Evolutionary conservation across 306 rosid species (phyloP).

Genomic region (Casuarina cunninghamiana): DNA sequence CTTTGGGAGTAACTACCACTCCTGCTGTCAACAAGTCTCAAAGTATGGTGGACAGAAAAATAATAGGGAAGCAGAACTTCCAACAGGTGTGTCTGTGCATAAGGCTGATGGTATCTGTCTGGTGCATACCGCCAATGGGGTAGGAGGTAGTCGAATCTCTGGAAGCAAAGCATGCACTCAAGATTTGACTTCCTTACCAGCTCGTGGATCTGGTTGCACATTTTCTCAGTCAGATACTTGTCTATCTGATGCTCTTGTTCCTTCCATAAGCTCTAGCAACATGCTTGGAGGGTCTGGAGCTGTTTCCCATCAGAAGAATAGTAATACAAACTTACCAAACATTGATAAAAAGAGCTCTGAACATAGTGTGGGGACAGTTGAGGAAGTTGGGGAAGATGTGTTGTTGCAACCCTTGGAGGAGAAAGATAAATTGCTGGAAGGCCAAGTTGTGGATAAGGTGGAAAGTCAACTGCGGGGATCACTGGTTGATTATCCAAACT

Average conservation of each 20-base stretch:
- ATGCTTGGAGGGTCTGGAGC: constrained; percentile 35
- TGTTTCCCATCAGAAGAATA: constrained; percentile 38
- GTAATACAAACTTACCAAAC: constrained; percentile 33
- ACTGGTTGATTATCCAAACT: constrained; percentile 23
- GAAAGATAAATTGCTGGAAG: constrained; percentile 32
- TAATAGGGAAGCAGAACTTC: constrained; percentile 19
- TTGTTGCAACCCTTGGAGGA: constrained; percentile 31
- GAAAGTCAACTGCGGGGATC: constrained; percentile 34
- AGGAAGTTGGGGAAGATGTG: constrained; percentile 32
- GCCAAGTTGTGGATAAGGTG: constrained; percentile 23
- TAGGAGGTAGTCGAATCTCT: constrained; percentile 30
- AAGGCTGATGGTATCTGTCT: constrained; percentile 6
- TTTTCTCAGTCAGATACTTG: constrained; percentile 36
- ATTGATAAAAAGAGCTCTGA: constrained; percentile 38
- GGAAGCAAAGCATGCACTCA: constrained; percentile 27
- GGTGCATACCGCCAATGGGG: constrained; percentile 22
- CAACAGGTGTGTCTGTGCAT: constrained; percentile 18
- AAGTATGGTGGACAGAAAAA: constrained; percentile 23
- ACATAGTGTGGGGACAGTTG: constrained; percentile 33
- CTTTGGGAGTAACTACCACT: constrained; percentile 32
- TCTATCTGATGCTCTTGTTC: constrained; percentile 29
- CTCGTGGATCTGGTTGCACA: constrained; percentile 33
- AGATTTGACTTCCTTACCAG: constrained; percentile 38
- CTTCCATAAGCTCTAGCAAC: constrained; percentile 41
- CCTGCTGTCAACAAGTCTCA: constrained; percentile 32